These are phyloP conservation scores for Notholithocarpus densiflorus DNA, from an alignment of 306 rosid species.

Conservation along the genomic window DNA sequence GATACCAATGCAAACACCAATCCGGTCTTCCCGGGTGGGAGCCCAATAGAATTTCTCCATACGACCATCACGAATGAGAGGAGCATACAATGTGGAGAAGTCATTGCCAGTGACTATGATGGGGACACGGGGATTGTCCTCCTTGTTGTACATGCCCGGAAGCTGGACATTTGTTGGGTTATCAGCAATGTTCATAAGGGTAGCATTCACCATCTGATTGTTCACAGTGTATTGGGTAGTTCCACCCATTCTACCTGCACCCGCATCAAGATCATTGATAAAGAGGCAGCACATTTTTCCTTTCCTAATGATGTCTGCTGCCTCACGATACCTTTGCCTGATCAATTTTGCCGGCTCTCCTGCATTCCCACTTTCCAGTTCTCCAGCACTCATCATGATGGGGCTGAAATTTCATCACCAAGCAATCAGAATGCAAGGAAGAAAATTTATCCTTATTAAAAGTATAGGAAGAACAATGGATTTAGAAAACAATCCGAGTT, in stretches of 20 bases:
- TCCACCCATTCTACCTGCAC: slow-evolving; percentile 59
- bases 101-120: slow-evolving; percentile 55
- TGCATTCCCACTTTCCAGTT: slow-evolving; percentile 49
- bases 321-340: slow-evolving; percentile 46
- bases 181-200: slow-evolving; percentile 64
- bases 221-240: slow-evolving; percentile 62
- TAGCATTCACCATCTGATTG: slow-evolving; percentile 63
- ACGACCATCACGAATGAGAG: slow-evolving; percentile 63
- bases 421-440: too few species aligned
- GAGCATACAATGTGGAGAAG: slow-evolving; percentile 58
- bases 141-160: slow-evolving; percentile 59
- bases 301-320: slow-evolving; percentile 45
- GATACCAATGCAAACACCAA: slow-evolving; percentile 49
- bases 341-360: slow-evolving; percentile 52
- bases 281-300: slow-evolving; percentile 59
- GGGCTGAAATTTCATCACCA: slow-evolving; percentile 27
- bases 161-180: slow-evolving; percentile 60
- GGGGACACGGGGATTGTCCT: slow-evolving; percentile 53
- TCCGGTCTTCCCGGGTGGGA: slow-evolving; percentile 53
- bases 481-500: too few species aligned
- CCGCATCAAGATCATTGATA: slow-evolving; percentile 62
- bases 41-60: slow-evolving; percentile 67
- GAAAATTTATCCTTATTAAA: too few species aligned
- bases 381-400: slow-evolving; percentile 58
- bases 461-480: too few species aligned